A percentile compares a stretch with the other conserved stretches of the same genome.
Conservation (phyloP, 352 stramenopile genomes). For the Phytophthora megakarya region DNA sequence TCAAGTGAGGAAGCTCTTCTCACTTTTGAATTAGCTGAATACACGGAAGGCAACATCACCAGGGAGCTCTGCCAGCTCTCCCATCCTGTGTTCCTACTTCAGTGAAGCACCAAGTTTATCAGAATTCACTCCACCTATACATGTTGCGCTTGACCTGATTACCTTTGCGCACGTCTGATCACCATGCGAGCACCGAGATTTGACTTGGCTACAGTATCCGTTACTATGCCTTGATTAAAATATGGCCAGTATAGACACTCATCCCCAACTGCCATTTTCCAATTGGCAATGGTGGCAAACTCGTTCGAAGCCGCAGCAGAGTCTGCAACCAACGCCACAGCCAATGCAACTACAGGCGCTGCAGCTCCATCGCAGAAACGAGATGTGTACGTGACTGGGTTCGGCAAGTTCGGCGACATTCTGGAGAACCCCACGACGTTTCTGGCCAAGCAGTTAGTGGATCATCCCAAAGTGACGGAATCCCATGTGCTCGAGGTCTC, state of each 20-base stretch:
- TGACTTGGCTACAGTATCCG: constrained; percentile 16
- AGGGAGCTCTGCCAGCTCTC: too few species aligned
- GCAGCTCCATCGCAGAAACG: constrained; percentile 27
- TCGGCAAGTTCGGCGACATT: constrained; percentile 86
- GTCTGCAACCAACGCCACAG: not conserved
- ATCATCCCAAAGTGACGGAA: constrained; percentile 69
- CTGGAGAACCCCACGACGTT: constrained; percentile 79
- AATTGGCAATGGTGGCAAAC: constrained; percentile 26
- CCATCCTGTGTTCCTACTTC: too few species aligned
- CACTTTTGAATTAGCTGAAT: too few species aligned
- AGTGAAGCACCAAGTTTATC: too few species aligned
- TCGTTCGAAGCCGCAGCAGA: constrained; percentile 10
- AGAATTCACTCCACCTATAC: constrained; percentile 45
- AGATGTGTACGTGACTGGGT: constrained; percentile 82
- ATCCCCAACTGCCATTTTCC: constrained; percentile 12
- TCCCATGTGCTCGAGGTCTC: constrained; percentile 78
- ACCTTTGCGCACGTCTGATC: constrained; percentile 23
- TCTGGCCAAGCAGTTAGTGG: constrained; percentile 56
- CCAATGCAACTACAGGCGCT: constrained; percentile 9
- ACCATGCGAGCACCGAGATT: constrained; percentile 22
- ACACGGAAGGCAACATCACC: too few species aligned
- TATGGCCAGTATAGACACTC: not conserved
- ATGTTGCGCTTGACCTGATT: constrained; percentile 28
- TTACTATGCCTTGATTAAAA: constrained; percentile 16
- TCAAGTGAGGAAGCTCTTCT: too few species aligned